A percentile compares a stretch with the other conserved stretches of the same genome.
These are phyloP conservation scores for Geosmithia putterillii DNA, from an alignment of 2,329 filamentous ascomycete species.

Conservation along the genomic window DNA sequence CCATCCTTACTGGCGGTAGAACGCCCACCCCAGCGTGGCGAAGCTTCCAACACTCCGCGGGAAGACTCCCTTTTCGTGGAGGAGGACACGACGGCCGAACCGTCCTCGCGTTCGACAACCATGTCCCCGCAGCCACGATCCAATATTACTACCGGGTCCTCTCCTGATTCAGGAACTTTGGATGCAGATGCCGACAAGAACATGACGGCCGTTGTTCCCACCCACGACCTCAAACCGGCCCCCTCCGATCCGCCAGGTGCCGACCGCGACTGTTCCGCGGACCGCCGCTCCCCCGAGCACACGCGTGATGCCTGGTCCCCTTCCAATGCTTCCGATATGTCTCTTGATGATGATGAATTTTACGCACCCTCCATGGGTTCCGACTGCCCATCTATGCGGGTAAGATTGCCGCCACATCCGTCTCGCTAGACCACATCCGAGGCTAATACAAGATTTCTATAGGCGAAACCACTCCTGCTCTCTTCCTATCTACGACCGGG, in stretches of 20 bases:
- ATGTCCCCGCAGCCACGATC: slow-evolving; percentile 29
- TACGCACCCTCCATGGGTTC: slow-evolving; percentile 22
- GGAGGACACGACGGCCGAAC: slow-evolving; percentile 12
- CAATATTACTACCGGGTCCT: slow-evolving; percentile 17
- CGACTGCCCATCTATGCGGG: slow-evolving; percentile 23
- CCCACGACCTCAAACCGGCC: neutral
- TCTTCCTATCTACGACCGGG: slow-evolving; percentile 80
- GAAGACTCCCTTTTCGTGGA: slow-evolving; percentile 13
- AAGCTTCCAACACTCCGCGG: slow-evolving; percentile 3
- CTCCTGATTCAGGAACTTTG: slow-evolving; percentile 16
- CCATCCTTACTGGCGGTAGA: slow-evolving; percentile 4
- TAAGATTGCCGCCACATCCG: slow-evolving; percentile 34
- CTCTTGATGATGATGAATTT: slow-evolving; percentile 11
- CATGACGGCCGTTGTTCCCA: neutral
- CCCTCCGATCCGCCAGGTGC: neutral
- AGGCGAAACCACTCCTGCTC: slow-evolving; percentile 67
- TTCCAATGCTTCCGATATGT: slow-evolving; percentile 9
- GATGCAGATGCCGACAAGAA: slow-evolving; percentile 21
- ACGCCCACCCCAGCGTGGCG: slow-evolving; percentile 8
- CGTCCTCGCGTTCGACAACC: slow-evolving; percentile 25
- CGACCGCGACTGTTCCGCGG: neutral
- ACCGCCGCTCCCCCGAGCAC: neutral
- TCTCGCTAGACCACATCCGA: slow-evolving; percentile 8
- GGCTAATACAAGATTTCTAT: neutral
- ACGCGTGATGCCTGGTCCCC: slow-evolving; percentile 1